Base-by-base conservation (phyloP, 2,329 filamentous ascomycete species). In the Lecanicillium sp. region DNA sequence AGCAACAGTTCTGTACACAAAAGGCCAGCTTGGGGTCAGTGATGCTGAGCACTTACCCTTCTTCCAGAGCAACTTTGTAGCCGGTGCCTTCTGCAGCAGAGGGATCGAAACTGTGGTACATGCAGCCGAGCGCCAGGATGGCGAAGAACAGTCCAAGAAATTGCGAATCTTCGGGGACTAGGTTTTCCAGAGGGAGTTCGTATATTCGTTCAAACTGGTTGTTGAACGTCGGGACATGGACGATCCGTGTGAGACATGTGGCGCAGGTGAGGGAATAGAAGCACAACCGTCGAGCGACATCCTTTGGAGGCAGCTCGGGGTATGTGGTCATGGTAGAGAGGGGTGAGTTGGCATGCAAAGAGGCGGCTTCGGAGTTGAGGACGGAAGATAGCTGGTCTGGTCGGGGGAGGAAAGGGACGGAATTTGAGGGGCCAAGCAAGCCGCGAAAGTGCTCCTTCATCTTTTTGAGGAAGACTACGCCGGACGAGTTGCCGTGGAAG, bases 401-500 rank as follows among this genome's bases (percentile, higher is more conserved):
- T 52, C 73, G 64, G 44, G 77, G 71, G 52, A 84, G 66, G 61
- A 84, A 80, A 15, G 81, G 74, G 52, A 79, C 67, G 58, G 78
- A 73, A 53, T 77, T 73, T 39, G 81, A 77, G 33, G 79, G 77
- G 17, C 84, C 84, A 40, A 93, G 76, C 54, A 93, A 73, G 52
- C 84, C 81, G 37, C 87, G 85, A 55, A 96, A 87, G 60, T 95
- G 86, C 59, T 94, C 87, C 58, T 89, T 85, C 77, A 98, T 84
- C 47, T 87, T 83, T 54, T 82, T 80, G 57, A 96, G 77, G 63
- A 96, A 98, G 53, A 91, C 88, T 36, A 90, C 78, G 3, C 91
- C 90, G 0, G 93, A 97, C 0, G 91, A 96, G 54, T 87, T 86
- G 40, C 93, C 93, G 61, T 95, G 89, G 59, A 95, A 98, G 65